Conservation (phyloP, 805 yeast species). For the Candida tammaniensis region DNA sequence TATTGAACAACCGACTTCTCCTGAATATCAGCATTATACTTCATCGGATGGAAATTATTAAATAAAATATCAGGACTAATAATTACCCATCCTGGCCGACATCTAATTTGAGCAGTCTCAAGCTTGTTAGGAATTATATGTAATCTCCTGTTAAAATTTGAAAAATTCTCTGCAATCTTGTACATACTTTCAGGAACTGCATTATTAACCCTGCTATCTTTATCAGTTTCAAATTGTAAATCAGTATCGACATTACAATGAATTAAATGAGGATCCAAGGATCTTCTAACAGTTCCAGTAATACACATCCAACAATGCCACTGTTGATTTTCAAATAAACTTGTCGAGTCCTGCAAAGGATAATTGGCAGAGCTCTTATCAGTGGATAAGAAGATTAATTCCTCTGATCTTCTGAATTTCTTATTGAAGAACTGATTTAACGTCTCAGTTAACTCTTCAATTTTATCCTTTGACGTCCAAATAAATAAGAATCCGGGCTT, state of each 20-base stretch:
- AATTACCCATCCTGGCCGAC: slow-evolving; percentile 89
- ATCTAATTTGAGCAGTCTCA: slow-evolving; percentile 61
- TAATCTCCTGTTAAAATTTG: slow-evolving; percentile 74
- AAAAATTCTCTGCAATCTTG: slow-evolving; percentile 82
- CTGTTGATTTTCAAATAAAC: slow-evolving; percentile 65
- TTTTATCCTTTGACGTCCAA: slow-evolving; percentile 81
- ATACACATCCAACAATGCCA: slow-evolving; percentile 99
- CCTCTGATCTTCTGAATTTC: slow-evolving; percentile 85
- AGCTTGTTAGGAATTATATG: slow-evolving; percentile 80
- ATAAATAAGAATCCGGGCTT: slow-evolving; percentile 84
- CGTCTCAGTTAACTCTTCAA: slow-evolving; percentile 57
- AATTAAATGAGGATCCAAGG: slow-evolving; percentile 78
- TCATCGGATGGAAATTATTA: slow-evolving; percentile 54
- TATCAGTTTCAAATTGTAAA: slow-evolving; percentile 59
- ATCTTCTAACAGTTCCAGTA: slow-evolving; percentile 88
- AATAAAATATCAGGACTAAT: slow-evolving; percentile 79
- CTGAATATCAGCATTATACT: slow-evolving; percentile 30
- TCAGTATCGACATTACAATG: slow-evolving; percentile 94
- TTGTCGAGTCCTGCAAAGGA: slow-evolving; percentile 47
- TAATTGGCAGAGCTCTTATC: slow-evolving; percentile 61
- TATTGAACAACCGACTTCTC: slow-evolving; percentile 29
- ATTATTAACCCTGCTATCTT: slow-evolving; percentile 8
- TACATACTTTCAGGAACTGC: slow-evolving; percentile 69
- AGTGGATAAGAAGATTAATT: slow-evolving; percentile 77
- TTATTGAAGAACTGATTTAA: slow-evolving; percentile 51